phyloP scores from a whole-genome alignment of 495 filamentous ascomycete species.

The Podospora pseudopauciseta region DNA sequence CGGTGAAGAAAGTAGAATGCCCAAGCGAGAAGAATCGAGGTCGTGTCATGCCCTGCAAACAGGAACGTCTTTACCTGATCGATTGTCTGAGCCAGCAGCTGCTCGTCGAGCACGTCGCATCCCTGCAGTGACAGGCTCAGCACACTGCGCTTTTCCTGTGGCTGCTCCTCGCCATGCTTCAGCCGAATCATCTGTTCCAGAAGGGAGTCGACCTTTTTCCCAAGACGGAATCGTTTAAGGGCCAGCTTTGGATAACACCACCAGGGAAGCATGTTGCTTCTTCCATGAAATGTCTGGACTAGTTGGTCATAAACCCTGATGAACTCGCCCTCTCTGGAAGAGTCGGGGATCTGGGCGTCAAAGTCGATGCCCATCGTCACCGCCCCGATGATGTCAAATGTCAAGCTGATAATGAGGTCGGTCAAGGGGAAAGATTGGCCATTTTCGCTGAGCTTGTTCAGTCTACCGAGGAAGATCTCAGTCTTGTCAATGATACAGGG shows the following conservation, averaged over 20 bases:
- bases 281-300: slow-evolving; percentile 21
- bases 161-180: slow-evolving; percentile 21
- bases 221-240: slow-evolving; percentile 19
- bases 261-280: slow-evolving; percentile 16
- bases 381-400: slow-evolving; percentile 41
- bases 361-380: slow-evolving; percentile 37
- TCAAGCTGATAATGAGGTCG: slow-evolving; percentile 30
- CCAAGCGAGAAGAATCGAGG: slow-evolving; percentile 39
- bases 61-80: slow-evolving; percentile 46
- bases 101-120: slow-evolving; percentile 21
- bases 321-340: slow-evolving; percentile 24
- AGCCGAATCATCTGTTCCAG: slow-evolving; percentile 28
- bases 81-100: slow-evolving; percentile 22
- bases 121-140: slow-evolving; percentile 34
- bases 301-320: slow-evolving; percentile 30
- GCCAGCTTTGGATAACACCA: slow-evolving; percentile 22
- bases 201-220: slow-evolving; percentile 17
- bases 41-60: slow-evolving; percentile 52
- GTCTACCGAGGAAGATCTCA: slow-evolving; percentile 28
- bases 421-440: slow-evolving; percentile 31
- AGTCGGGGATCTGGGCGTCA: slow-evolving; percentile 29
- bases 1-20: slow-evolving; percentile 46
- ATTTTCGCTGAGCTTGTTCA: slow-evolving; percentile 25
- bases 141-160: slow-evolving; percentile 26
- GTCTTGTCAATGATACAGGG: slow-evolving; percentile 41